Percentiles rank a stretch among this genome's conserved stretches.
phyloP scores from a whole-genome alignment of 768 basidiomycete species.

The Podaxis sp. region DNA sequence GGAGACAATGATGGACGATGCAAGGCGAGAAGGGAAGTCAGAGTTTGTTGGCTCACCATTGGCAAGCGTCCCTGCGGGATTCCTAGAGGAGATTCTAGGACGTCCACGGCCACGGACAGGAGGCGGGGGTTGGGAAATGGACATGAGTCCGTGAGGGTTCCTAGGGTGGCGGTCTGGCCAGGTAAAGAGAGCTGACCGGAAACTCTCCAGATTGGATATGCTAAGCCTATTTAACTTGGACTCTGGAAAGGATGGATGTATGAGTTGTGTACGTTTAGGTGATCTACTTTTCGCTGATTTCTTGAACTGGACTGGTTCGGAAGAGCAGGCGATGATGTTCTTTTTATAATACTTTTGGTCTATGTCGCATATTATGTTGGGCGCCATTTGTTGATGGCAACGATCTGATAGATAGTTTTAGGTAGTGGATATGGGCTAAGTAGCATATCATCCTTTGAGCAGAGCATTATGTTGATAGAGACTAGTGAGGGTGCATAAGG shows the following conservation, averaged over 20 bases:
- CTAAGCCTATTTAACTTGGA: slow-evolving; percentile 15
- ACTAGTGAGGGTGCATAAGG: neutral
- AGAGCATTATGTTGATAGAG: neutral
- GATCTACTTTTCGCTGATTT: slow-evolving; percentile 12
- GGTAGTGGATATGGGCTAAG: neutral
- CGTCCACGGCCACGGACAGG: slow-evolving; percentile 29
- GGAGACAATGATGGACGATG: slow-evolving; percentile 42
- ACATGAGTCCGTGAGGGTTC: slow-evolving; percentile 20
- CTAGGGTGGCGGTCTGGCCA: neutral
- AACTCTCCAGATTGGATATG: neutral
- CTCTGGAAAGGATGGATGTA: slow-evolving; percentile 5
- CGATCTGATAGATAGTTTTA: slow-evolving; percentile 11
- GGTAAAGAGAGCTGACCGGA: neutral
- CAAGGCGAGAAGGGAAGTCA: slow-evolving; percentile 28
- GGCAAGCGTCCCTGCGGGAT: slow-evolving; percentile 54
- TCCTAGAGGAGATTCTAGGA: slow-evolving; percentile 60
- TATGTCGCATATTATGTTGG: slow-evolving; percentile 10
- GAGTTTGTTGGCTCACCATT: slow-evolving; percentile 58
- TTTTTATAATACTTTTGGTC: slow-evolving; percentile 5
- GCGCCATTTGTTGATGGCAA: slow-evolving; percentile 9
- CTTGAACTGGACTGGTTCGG: slow-evolving; percentile 22
- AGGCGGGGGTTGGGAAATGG: slow-evolving; percentile 21
- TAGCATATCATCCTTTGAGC: neutral
- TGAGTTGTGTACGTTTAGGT: slow-evolving; percentile 4
- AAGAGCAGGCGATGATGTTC: neutral